These are phyloP conservation scores for Hypsizygus marmoreus DNA, from an alignment of 768 basidiomycete species.

Conservation along the genomic window DNA sequence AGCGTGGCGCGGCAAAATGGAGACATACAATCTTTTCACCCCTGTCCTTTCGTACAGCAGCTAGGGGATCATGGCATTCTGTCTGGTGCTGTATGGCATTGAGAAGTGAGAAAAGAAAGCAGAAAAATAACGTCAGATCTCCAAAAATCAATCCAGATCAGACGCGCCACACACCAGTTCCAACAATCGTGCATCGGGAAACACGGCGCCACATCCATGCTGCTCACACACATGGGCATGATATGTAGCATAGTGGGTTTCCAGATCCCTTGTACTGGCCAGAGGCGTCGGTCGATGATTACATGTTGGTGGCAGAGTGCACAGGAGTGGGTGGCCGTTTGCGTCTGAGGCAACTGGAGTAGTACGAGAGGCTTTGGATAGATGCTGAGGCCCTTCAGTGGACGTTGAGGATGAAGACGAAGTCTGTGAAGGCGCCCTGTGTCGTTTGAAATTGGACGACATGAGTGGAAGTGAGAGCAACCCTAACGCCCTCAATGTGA, in stretches of 20 bases:
- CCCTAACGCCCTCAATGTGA: neutral
- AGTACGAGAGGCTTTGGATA: conserved; percentile 31
- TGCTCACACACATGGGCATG: conserved; percentile 83
- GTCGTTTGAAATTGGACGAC: conserved; percentile 33
- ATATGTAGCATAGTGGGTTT: conserved; percentile 80
- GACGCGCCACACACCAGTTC: conserved; percentile 63
- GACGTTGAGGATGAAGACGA: conserved; percentile 35
- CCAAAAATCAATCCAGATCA: conserved; percentile 1
- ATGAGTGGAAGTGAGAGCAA: conserved; percentile 9
- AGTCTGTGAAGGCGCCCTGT: conserved; percentile 37
- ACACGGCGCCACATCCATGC: conserved; percentile 72
- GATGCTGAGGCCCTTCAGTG: conserved; percentile 28
- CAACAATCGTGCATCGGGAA: conserved; percentile 79
- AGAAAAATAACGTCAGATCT: neutral
- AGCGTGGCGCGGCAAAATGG: conserved; percentile 4
- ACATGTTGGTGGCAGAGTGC: conserved; percentile 85
- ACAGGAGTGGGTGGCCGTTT: conserved; percentile 48
- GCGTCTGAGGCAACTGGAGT: conserved; percentile 18
- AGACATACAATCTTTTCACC: conserved; percentile 82
- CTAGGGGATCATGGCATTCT: conserved; percentile 87
- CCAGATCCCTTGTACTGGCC: conserved; percentile 66
- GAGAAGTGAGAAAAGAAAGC: neutral
- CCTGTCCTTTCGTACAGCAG: conserved; percentile 71
- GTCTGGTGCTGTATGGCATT: conserved; percentile 62
- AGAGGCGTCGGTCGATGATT: conserved; percentile 66